Percentiles rank a stretch among this genome's conserved stretches.
Conservation (phyloP, 1,284 basidiomycete genomes). For the Rugosomyces carneus region DNA sequence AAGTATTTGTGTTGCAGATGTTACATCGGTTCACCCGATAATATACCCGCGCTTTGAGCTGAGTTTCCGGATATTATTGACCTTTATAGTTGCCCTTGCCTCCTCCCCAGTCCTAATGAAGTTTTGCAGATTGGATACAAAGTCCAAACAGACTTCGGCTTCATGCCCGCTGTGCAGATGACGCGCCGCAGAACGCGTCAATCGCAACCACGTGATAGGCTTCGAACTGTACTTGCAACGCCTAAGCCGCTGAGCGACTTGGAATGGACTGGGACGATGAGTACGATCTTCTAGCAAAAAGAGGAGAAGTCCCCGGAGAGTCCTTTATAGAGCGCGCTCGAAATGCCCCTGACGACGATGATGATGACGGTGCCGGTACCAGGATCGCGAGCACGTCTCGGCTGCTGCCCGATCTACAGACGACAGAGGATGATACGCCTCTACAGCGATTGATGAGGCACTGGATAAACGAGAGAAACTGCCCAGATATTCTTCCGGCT, state of each 20-base stretch:
- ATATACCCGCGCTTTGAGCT: too few species aligned
- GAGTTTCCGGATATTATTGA: too few species aligned
- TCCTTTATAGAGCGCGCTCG: slow-evolving; percentile 20
- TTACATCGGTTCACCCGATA: too few species aligned
- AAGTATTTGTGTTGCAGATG: too few species aligned
- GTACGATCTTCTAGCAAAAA: slow-evolving; percentile 23
- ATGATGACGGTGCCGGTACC: slow-evolving; percentile 12
- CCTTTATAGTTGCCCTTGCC: too few species aligned
- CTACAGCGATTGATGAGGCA: slow-evolving; percentile 65
- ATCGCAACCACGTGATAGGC: neutral
- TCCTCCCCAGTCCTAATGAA: too few species aligned
- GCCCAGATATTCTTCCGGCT: slow-evolving; percentile 72
- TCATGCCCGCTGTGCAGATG: too few species aligned
- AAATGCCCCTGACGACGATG: slow-evolving; percentile 19
- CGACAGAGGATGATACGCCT: slow-evolving; percentile 30
- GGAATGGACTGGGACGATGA: slow-evolving; percentile 32
- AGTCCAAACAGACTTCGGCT: too few species aligned
- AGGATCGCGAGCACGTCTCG: neutral
- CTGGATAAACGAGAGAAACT: slow-evolving; percentile 84
- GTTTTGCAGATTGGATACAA: too few species aligned
- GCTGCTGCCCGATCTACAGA: slow-evolving; percentile 15
- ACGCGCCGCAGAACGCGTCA: too few species aligned
- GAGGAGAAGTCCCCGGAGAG: slow-evolving; percentile 7
- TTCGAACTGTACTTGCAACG: slow-evolving; percentile 6
- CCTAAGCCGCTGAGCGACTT: neutral